phyloP scores from a whole-genome alignment of 2,329 filamentous ascomycete genomes.

The Aureobasidium lini region DNA sequence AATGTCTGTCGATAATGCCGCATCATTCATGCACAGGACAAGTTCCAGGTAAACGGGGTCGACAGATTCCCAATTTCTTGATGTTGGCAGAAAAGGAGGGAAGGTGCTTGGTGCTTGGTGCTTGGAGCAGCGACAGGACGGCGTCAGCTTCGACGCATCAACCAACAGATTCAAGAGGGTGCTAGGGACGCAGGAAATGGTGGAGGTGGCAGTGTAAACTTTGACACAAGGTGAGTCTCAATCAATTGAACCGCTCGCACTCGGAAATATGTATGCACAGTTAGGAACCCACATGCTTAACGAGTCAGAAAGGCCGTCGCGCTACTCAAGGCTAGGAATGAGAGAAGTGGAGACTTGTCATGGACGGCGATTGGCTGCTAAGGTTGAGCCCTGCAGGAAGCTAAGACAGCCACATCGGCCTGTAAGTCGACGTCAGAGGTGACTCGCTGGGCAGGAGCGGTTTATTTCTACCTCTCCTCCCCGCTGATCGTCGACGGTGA shows the following conservation, averaged over 20 bases:
- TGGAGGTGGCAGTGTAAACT: conserved; percentile 14
- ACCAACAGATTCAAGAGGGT: neutral
- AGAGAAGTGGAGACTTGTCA: neutral
- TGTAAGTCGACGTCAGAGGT: conserved; percentile 12
- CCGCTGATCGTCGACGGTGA: conserved; percentile 13
- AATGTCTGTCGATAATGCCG: neutral
- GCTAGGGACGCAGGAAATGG: neutral
- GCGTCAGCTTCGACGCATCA: neutral
- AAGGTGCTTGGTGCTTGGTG: neutral
- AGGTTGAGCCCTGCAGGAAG: conserved; percentile 7
- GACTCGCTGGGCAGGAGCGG: conserved; percentile 5
- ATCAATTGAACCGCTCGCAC: conserved; percentile 7
- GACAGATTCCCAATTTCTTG: neutral
- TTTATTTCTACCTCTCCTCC: conserved; percentile 14
- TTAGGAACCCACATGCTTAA: neutral
- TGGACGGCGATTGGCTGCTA: conserved; percentile 8
- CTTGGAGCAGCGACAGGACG: neutral
- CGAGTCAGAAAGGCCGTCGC: conserved; percentile 2
- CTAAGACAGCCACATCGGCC: conserved; percentile 11
- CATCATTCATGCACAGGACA: neutral
- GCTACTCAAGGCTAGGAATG: conserved; percentile 9
- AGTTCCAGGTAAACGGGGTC: conserved; percentile 9
- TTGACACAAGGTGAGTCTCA: conserved; percentile 9
- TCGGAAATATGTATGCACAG: neutral
- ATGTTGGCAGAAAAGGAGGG: neutral